Conservation (phyloP, 352 stramenopile genomes). For the Globisporangium barbulae region DNA sequence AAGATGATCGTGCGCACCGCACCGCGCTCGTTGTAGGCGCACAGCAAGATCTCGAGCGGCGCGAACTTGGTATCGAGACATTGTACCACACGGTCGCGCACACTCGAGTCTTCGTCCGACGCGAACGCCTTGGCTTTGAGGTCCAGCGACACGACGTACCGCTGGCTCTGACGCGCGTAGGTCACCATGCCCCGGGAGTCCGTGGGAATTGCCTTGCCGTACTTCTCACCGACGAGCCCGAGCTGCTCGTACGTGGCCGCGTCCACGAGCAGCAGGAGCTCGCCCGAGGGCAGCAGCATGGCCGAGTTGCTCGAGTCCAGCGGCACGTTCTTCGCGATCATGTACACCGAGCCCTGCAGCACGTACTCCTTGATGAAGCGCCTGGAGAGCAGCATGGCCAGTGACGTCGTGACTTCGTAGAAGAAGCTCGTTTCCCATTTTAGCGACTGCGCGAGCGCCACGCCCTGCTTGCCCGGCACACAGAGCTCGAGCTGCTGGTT, state of each 20-base stretch:
- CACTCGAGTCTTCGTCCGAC: slow-evolving; percentile 7
- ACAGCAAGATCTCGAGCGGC: slow-evolving; percentile 70
- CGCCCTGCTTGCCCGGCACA: slow-evolving; percentile 34
- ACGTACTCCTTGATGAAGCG: slow-evolving; percentile 67
- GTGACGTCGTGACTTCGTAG: slow-evolving; percentile 60
- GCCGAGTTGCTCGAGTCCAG: slow-evolving; percentile 60
- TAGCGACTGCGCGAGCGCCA: slow-evolving; percentile 38
- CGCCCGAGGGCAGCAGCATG: slow-evolving; percentile 57
- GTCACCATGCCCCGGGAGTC: slow-evolving; percentile 18
- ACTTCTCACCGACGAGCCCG: slow-evolving; percentile 64
- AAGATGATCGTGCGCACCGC: slow-evolving; percentile 65
- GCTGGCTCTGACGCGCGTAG: slow-evolving; percentile 31
- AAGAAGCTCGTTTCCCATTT: slow-evolving; percentile 84
- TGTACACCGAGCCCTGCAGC: slow-evolving; percentile 43
- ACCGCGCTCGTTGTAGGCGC: slow-evolving; percentile 65
- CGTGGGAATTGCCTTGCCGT: slow-evolving; percentile 32
- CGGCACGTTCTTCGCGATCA: slow-evolving; percentile 75
- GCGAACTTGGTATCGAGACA: slow-evolving; percentile 49
- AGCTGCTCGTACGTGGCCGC: slow-evolving; percentile 65
- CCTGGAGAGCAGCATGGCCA: slow-evolving; percentile 52
- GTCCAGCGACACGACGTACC: slow-evolving; percentile 60
- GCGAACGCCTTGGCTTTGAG: slow-evolving; percentile 46
- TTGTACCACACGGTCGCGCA: slow-evolving; percentile 38
- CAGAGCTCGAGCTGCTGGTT: slow-evolving; percentile 75
- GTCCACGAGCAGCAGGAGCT: slow-evolving; percentile 72